Base-by-base conservation (phyloP, 2,329 filamentous ascomycete species). In the Boeremia exigua region DNA sequence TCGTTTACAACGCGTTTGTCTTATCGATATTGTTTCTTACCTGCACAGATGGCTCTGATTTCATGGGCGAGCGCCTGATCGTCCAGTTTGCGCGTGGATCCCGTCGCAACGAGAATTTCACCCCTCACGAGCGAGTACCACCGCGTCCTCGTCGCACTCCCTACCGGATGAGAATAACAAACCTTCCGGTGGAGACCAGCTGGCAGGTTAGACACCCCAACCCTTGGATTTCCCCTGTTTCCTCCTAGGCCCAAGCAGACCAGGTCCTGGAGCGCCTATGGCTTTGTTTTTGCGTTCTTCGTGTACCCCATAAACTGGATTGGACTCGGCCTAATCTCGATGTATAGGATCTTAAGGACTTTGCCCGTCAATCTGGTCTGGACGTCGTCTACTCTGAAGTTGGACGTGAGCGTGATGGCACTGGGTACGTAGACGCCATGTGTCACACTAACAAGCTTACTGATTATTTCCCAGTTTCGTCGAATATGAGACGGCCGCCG, bases 321-420 rank as follows among this genome's bases (percentile, higher is more conserved):
- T 73, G 72, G 69, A 75, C 70, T 63, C 85, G 81, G 92, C 90
- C 93, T 91, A 95, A 89, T 84, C 85, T 86, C 85, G 86, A 84
- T 68, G 82, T 88, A 81, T 92, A 99, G 95, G 95, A 99, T 80
- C 88, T 99, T 50, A 99, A 99, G 90, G 95, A 99, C 78, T 99
- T 99, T 80, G 95, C 95, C 61, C 92, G 95, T 75, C 91, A 96
- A 78, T 96, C 94, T 77, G 92, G 92, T 78, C 86, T 96, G 78
- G 95, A 98, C 77, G 95, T 99, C 65, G 95, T 99, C 72, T 99
- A 96, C 78, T 97, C 93, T 64, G 95, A 99, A 81, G 96, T 96
- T 58, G 89, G 88, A 69, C 92, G 94, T 71, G 93, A 96, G 75
- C 90, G 89, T 65, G 92, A 96, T 76, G 92, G 92, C 65, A 91